Conservation (phyloP, 352 stramenopile species). For the Phytophthora vignae region DNA sequence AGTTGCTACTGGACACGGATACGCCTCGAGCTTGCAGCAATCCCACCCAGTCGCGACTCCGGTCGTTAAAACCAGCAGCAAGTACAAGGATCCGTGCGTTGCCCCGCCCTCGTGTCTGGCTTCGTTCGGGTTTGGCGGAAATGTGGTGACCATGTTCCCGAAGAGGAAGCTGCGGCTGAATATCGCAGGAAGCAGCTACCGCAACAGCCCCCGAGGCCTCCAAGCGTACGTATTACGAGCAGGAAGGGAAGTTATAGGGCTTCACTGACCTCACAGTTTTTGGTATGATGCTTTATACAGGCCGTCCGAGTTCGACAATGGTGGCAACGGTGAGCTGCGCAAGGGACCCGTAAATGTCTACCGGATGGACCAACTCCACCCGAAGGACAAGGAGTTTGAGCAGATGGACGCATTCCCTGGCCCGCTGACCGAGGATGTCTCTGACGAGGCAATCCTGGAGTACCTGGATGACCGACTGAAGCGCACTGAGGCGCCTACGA, state of each 20-base stretch:
- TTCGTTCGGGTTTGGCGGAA: constrained; percentile 90
- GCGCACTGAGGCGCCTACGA: constrained; percentile 24
- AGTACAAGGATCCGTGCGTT: constrained; percentile 87
- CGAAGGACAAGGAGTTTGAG: constrained; percentile 70
- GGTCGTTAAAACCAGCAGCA: constrained; percentile 58
- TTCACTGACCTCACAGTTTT: background rate
- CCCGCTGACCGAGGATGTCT: constrained; percentile 68
- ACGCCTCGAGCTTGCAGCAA: constrained; percentile 9
- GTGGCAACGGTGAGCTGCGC: constrained; percentile 65
- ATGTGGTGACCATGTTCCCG: constrained; percentile 91
- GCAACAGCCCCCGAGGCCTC: constrained; percentile 67
- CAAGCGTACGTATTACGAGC: constrained; percentile 49
- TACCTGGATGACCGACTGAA: constrained; percentile 73
- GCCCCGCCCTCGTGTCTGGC: constrained; percentile 76
- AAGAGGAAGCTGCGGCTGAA: constrained; percentile 87
- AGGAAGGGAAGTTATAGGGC: background rate
- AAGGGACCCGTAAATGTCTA: constrained; percentile 87
- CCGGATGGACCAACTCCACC: constrained; percentile 82
- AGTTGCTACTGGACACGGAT: constrained; percentile 10
- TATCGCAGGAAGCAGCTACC: constrained; percentile 57
- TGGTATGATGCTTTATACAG: constrained; percentile 34
- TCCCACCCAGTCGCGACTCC: constrained; percentile 6
- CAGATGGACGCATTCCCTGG: constrained; percentile 82
- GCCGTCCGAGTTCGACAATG: constrained; percentile 60
- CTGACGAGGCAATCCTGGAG: constrained; percentile 71